Percentiles rank a stretch among this genome's conserved stretches.
These are phyloP conservation scores for Daldinia loculata DNA, from an alignment of 495 filamentous ascomycete species.

Conservation along the genomic window DNA sequence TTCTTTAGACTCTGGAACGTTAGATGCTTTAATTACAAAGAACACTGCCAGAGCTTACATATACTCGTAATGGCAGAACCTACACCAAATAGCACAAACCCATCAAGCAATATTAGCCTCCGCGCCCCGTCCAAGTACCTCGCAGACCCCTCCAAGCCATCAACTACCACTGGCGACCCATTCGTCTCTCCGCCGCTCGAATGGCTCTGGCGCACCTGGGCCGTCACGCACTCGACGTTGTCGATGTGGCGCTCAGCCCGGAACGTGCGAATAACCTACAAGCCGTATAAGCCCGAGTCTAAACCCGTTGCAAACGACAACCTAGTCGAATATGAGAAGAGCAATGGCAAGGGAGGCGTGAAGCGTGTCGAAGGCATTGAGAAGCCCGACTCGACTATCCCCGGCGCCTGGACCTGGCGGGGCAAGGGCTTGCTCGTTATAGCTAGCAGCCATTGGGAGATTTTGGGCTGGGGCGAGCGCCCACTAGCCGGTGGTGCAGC, in stretches of 20 bases:
- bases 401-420: constrained; percentile 71
- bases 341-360: constrained; percentile 53
- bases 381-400: constrained; percentile 55
- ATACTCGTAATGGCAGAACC: constrained; percentile 34
- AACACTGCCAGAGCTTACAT: background rate
- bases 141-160: constrained; percentile 35
- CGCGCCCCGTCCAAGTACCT: constrained; percentile 58
- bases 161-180: constrained; percentile 35
- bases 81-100: background rate
- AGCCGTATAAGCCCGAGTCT: constrained; percentile 48
- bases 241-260: constrained; percentile 75
- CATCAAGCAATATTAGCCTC: constrained; percentile 43
- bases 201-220: constrained; percentile 75
- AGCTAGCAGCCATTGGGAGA: constrained; percentile 74
- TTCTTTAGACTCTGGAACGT: background rate
- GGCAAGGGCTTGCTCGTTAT: constrained; percentile 73
- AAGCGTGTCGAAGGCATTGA: constrained; percentile 72
- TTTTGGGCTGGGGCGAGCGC: constrained; percentile 71
- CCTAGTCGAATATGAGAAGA: constrained; percentile 69
- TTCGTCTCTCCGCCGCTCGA: constrained; percentile 62
- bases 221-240: constrained; percentile 78
- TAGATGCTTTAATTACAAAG: background rate
- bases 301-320: constrained; percentile 65
- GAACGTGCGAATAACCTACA: constrained; percentile 81
- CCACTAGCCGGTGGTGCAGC: constrained; percentile 39